Percentiles rank a stretch among this genome's conserved stretches.
These are phyloP conservation scores for Clohesyomyces aquaticus DNA, from an alignment of 495 filamentous ascomycete genomes.

Conservation along the genomic window DNA sequence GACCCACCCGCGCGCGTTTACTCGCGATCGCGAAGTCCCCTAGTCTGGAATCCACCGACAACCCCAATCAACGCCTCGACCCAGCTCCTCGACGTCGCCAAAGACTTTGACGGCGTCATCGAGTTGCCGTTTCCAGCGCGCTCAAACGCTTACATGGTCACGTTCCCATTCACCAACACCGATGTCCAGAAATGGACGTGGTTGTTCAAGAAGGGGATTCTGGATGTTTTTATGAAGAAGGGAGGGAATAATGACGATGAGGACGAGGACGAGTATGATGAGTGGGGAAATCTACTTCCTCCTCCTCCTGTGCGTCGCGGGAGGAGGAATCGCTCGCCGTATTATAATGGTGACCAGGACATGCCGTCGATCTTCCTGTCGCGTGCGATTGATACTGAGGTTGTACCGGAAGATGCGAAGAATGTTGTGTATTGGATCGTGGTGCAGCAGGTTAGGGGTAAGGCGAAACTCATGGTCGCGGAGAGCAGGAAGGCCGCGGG, in stretches of 20 bases:
- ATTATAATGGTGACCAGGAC: conserved; percentile 4
- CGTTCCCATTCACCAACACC: conserved; percentile 25
- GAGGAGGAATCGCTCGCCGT: background rate
- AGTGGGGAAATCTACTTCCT: background rate
- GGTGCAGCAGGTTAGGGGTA: conserved; percentile 15
- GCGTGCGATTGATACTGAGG: conserved; percentile 16
- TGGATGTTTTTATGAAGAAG: conserved; percentile 11
- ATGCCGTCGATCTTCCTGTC: conserved; percentile 19
- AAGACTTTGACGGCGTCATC: conserved; percentile 21
- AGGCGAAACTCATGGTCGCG: conserved; percentile 19
- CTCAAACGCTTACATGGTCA: conserved; percentile 21
- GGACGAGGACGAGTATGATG: conserved; percentile 8
- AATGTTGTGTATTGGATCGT: conserved; percentile 24
- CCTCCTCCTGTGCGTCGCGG: background rate
- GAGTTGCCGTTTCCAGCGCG: conserved; percentile 19
- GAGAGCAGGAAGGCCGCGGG: conserved; percentile 32
- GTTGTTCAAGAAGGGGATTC: conserved; percentile 18
- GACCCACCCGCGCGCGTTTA: background rate
- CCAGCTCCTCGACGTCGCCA: conserved; percentile 9
- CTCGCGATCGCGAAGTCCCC: background rate
- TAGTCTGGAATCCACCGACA: no score
- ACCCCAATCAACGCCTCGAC: conserved; percentile 14
- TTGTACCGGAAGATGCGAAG: conserved; percentile 19
- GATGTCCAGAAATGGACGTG: conserved; percentile 31
- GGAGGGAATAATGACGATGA: background rate